Conservation (phyloP, 306 rosid genomes). For the Vicia villosa region DNA sequence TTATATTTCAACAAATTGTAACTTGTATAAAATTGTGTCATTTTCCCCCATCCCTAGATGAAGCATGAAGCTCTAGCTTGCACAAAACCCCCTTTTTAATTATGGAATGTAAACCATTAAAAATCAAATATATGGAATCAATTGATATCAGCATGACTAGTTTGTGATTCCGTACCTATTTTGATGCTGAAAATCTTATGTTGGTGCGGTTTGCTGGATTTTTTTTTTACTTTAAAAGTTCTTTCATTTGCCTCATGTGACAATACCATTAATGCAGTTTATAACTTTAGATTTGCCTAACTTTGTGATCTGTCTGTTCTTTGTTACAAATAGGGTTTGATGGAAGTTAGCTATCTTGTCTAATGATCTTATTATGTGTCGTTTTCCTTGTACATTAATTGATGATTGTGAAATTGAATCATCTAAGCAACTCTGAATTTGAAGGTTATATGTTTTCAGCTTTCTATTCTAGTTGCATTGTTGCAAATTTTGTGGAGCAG, state of each 20-base stretch:
- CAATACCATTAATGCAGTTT: constrained; percentile 6
- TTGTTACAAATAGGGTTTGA: constrained; percentile 10
- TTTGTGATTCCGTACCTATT: constrained; percentile 12
- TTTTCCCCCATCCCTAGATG: not conserved
- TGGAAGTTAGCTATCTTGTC: constrained; percentile 32
- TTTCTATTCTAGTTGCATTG: constrained; percentile 80
- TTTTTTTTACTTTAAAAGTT: not conserved
- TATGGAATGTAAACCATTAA: constrained; percentile 12
- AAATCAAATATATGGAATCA: not conserved
- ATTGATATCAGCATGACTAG: constrained; percentile 8
- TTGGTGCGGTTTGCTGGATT: not conserved
- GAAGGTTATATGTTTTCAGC: constrained; percentile 58
- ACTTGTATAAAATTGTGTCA: not conserved
- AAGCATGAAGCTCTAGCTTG: constrained; percentile 6
- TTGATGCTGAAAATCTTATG: not conserved
- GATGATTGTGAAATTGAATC: constrained; percentile 20
- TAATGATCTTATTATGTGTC: constrained; percentile 24
- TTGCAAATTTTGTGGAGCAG: constrained; percentile 94
- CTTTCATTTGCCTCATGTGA: not conserved
- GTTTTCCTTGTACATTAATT: constrained; percentile 17
- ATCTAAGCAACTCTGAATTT: constrained; percentile 42
- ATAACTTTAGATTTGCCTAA: not conserved
- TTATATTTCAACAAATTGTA: constrained; percentile 1
- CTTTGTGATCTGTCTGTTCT: constrained; percentile 15
- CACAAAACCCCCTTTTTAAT: constrained; percentile 9